phyloP scores from a whole-genome alignment of 768 basidiomycete genomes.

The Ramaria rubella region DNA sequence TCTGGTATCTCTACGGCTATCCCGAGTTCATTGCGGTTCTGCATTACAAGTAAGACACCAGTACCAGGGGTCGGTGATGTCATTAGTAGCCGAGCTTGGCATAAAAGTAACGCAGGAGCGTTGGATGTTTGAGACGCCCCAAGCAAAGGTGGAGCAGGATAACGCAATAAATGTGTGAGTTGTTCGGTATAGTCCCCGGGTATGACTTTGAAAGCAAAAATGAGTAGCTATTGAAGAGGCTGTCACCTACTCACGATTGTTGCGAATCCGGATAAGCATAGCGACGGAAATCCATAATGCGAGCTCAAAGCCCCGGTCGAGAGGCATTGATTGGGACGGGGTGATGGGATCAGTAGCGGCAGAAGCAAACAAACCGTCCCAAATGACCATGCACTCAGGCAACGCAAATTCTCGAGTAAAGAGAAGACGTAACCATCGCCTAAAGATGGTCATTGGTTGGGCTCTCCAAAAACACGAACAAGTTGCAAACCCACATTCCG shows the following conservation, averaged over 20 bases:
- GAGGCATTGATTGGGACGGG: neutral
- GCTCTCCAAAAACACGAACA: neutral
- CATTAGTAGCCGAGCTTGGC: slow-evolving; percentile 76
- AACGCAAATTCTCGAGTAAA: slow-evolving; percentile 91
- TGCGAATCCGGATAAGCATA: slow-evolving; percentile 92
- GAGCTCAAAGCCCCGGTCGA: slow-evolving; percentile 42
- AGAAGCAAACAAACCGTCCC: slow-evolving; percentile 93
- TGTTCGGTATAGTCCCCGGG: slow-evolving; percentile 82
- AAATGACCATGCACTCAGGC: slow-evolving; percentile 75
- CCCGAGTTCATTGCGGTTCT: slow-evolving; percentile 73
- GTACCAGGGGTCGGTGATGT: slow-evolving; percentile 66
- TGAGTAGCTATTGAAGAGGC: slow-evolving; percentile 24
- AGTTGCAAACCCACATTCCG: slow-evolving; percentile 63
- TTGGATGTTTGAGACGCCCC: slow-evolving; percentile 22
- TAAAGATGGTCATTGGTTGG: slow-evolving; percentile 24
- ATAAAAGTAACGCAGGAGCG: slow-evolving; percentile 57
- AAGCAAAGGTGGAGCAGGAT: slow-evolving; percentile 51
- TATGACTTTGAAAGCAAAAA: slow-evolving; percentile 66
- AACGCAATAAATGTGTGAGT: slow-evolving; percentile 78
- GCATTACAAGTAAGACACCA: slow-evolving; percentile 71
- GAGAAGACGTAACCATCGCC: slow-evolving; percentile 88
- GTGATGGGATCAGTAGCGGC: slow-evolving; percentile 44
- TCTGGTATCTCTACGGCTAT: slow-evolving; percentile 64
- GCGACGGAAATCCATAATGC: slow-evolving; percentile 86
- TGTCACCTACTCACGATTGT: slow-evolving; percentile 53